Percentiles rank a stretch among this genome's conserved stretches.
Conservation (phyloP, 495 filamentous ascomycete genomes). For the Aspergillus ostianus region DNA sequence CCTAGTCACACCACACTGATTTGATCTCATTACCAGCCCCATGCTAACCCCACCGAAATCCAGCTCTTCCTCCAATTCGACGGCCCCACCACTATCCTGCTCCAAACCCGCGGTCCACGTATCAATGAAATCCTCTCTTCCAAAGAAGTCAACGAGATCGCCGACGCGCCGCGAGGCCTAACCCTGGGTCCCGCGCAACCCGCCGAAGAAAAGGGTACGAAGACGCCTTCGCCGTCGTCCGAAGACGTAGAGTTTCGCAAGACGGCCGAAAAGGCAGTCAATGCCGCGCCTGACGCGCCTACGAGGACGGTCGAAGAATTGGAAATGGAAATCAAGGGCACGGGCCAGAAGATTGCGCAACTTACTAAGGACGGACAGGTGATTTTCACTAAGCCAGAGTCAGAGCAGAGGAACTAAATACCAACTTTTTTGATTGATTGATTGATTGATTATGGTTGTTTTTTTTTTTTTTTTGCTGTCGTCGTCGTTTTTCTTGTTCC, state of each 20-base stretch:
- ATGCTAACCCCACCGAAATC: constrained; percentile 1
- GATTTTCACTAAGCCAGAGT: constrained; percentile 57
- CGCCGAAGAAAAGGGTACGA: constrained; percentile 28
- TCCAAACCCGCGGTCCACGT: constrained; percentile 77
- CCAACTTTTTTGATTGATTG: constrained; percentile 3
- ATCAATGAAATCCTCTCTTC: constrained; percentile 72
- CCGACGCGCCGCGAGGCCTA: constrained; percentile 55
- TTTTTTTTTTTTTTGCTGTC: constrained; percentile 6
- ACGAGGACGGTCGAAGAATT: constrained; percentile 34
- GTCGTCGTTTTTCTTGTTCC: constrained; percentile 1
- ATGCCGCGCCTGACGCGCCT: constrained; percentile 23
- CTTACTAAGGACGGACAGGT: constrained; percentile 68
- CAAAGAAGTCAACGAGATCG: constrained; percentile 82
- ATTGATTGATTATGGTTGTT: no score
- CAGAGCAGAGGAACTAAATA: constrained; percentile 24
- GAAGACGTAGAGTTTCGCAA: constrained; percentile 19
- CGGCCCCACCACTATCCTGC: constrained; percentile 77
- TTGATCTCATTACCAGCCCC: not conserved
- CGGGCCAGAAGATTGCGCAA: constrained; percentile 51
- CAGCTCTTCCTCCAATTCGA: constrained; percentile 85
- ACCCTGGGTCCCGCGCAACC: constrained; percentile 57
- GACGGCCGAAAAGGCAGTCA: constrained; percentile 21
- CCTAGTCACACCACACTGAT: not conserved
- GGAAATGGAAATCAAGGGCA: constrained; percentile 35
- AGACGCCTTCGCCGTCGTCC: not conserved